Evolutionary conservation across 345 rosid genomes (phyloP).

Genomic region (Psidium guajava): DNA sequence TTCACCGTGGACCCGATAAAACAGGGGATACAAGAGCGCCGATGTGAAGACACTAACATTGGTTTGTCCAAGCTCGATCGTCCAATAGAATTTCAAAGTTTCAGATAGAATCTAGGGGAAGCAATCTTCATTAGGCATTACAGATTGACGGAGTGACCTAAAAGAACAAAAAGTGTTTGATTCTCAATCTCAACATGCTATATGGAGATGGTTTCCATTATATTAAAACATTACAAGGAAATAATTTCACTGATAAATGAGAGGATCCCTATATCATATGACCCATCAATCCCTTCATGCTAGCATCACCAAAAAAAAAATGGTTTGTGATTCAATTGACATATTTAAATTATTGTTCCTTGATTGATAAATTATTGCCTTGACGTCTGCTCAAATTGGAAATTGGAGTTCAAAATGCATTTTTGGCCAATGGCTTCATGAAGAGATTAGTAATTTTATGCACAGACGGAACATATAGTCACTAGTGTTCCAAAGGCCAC

Average conservation of each 20-base stretch:
- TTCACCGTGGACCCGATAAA: background rate
- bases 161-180: background rate
- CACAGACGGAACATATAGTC: background rate
- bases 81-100: background rate
- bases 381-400: background rate
- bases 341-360: background rate
- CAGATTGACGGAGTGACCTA: background rate
- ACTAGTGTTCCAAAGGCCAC: accelerated
- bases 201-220: background rate
- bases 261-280: background rate
- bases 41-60: background rate
- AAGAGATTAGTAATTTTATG: background rate
- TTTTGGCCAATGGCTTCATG: background rate
- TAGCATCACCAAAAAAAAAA: background rate
- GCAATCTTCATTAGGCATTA: background rate
- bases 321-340: background rate
- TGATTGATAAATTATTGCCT: background rate
- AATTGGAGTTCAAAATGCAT: background rate
- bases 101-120: background rate
- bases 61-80: background rate
- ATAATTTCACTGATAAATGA: too few species aligned
- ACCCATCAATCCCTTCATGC: accelerated
- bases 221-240: background rate
- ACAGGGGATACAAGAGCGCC: background rate
- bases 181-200: background rate